A percentile compares a stretch with the other conserved stretches of the same genome.
These are phyloP conservation scores for Capronia epimyces DNA, from an alignment of 2,329 filamentous ascomycete species.

Conservation along the genomic window DNA sequence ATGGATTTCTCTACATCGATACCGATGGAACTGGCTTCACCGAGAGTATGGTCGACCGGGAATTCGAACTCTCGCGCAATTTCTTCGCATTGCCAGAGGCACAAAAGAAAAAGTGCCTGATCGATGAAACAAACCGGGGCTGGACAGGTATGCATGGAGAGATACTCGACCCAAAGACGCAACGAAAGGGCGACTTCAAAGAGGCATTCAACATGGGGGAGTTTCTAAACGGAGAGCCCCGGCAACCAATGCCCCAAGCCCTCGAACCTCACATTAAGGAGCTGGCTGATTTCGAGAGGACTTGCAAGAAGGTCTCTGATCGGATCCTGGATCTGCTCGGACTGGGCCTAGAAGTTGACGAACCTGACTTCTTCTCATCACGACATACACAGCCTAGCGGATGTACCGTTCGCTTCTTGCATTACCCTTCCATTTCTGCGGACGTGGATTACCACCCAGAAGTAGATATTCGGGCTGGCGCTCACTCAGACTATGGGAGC, in stretches of 20 bases:
- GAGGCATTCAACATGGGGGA: constrained; percentile 93
- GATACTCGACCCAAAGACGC: constrained; percentile 75
- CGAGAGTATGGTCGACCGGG: constrained; percentile 58
- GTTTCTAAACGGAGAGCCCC: constrained; percentile 62
- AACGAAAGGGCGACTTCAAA: constrained; percentile 80
- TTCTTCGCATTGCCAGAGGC: constrained; percentile 38
- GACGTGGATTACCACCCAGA: constrained; percentile 43
- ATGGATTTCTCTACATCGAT: constrained; percentile 86
- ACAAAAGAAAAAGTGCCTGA: constrained; percentile 57
- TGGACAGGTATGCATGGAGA: constrained; percentile 87
- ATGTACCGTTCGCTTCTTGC: constrained; percentile 64
- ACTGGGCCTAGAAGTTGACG: constrained; percentile 61
- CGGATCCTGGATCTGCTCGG: constrained; percentile 72
- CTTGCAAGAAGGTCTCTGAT: constrained; percentile 68
- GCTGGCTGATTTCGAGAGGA: constrained; percentile 60
- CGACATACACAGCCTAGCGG: constrained; percentile 53
- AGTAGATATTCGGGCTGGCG: constrained; percentile 71
- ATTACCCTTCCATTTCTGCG: constrained; percentile 58
- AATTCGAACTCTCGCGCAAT: constrained; percentile 62
- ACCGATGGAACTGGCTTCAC: constrained; percentile 67
- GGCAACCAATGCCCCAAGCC: constrained; percentile 68
- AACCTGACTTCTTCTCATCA: constrained; percentile 30
- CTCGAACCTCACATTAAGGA: constrained; percentile 56
- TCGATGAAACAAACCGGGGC: constrained; percentile 72
- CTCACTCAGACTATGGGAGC: constrained; percentile 40